Conservation (phyloP, 148 eudicot species). For the Diospyros kaki region DNA sequence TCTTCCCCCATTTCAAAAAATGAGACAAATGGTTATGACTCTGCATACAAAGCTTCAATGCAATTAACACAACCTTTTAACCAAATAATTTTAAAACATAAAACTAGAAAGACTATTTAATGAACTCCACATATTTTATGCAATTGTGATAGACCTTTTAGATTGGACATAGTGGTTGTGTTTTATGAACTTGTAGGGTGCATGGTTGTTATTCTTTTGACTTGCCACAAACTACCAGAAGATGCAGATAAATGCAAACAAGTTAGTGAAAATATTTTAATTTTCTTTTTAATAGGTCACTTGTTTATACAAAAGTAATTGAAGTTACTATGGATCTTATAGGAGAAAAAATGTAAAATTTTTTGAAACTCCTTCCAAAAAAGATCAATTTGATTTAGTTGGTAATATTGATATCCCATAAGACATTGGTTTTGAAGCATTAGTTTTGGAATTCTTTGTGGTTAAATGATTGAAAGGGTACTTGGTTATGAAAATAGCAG, state of each 20-base stretch:
- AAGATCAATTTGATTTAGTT: background rate
- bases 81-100: too few relatives aligned
- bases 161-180: too few relatives aligned
- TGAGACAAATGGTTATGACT: background rate
- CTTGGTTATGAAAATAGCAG: background rate
- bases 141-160: too few relatives aligned
- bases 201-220: too few relatives aligned
- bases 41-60: too few relatives aligned
- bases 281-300: background rate
- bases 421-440: background rate
- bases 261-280: too few relatives aligned
- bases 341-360: background rate
- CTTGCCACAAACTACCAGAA: too few relatives aligned
- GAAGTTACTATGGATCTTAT: background rate
- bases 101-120: too few relatives aligned
- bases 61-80: too few relatives aligned
- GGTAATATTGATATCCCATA: background rate
- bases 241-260: too few relatives aligned
- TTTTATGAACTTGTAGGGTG: too few relatives aligned
- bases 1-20: background rate
- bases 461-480: background rate
- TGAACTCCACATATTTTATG: too few relatives aligned
- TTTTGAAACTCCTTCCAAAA: background rate
- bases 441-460: background rate
- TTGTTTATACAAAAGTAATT: background rate